A percentile compares a stretch with the other conserved stretches of the same genome.
Conservation (phyloP, 345 rosid species). For the Reutealis trisperma region DNA sequence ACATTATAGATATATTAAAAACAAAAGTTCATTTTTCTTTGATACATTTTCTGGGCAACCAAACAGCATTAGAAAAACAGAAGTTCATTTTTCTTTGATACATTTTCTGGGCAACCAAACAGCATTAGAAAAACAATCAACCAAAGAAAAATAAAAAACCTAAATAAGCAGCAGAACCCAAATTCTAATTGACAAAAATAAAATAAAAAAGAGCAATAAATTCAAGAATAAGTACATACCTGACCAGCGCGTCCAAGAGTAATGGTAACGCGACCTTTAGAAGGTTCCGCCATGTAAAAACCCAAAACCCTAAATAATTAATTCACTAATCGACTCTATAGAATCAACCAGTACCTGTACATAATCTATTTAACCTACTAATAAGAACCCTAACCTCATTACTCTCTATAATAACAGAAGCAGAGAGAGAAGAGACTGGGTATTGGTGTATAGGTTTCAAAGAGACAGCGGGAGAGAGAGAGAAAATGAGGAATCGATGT, state of each 20-base stretch:
- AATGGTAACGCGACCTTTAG: constrained; percentile 69
- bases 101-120: too few species aligned
- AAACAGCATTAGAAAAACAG: constrained; percentile 7
- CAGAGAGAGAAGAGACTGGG: background rate
- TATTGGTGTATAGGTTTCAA: background rate
- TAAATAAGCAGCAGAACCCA: too few species aligned
- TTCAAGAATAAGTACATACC: constrained; percentile 42
- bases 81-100: too few species aligned
- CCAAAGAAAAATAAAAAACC: background rate
- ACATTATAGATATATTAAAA: too few species aligned
- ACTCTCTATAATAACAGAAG: background rate
- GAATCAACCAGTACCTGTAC: background rate
- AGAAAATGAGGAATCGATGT: background rate
- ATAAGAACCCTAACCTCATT: background rate
- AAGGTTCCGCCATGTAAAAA: constrained; percentile 66
- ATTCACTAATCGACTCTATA: background rate
- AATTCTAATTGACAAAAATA: background rate
- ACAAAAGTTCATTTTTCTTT: background rate
- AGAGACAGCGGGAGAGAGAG: background rate
- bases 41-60: constrained; percentile 15
- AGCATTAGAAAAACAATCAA: too few species aligned
- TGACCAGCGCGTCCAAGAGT: constrained; percentile 84
- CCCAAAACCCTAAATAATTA: constrained; percentile 35
- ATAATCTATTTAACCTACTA: background rate
- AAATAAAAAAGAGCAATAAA: background rate